These are phyloP conservation scores for Penicillium sp. DNA, from an alignment of 2,329 filamentous ascomycete genomes.

Conservation along the genomic window DNA sequence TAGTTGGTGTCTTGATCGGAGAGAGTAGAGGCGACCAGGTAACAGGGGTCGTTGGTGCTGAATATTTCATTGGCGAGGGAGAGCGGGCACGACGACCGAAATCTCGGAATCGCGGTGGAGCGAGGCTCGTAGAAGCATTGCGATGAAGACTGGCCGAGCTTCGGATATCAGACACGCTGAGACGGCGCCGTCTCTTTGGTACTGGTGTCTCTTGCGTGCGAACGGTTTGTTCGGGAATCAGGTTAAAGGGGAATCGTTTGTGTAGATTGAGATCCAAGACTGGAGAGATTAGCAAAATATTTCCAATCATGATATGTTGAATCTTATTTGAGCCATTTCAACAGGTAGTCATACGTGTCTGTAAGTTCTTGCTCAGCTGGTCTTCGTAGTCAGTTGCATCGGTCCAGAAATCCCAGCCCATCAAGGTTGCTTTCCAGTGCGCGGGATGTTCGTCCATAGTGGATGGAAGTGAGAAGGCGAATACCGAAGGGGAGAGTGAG, in stretches of 20 bases:
- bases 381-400: slow-evolving; percentile 18
- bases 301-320: too few species aligned
- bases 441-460: slow-evolving; percentile 17
- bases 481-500: not conserved
- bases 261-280: slow-evolving; percentile 18
- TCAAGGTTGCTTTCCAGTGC: slow-evolving; percentile 25
- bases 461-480: not conserved
- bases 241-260: slow-evolving; percentile 24
- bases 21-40: not conserved
- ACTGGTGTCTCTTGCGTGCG: not conserved
- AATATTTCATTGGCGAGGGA: slow-evolving; percentile 1
- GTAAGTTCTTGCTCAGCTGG: slow-evolving; percentile 7
- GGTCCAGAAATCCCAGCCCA: slow-evolving; percentile 28
- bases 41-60: not conserved
- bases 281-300: too few species aligned
- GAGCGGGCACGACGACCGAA: slow-evolving; percentile 5
- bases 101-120: slow-evolving; percentile 5
- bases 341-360: not conserved
- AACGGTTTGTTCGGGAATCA: slow-evolving; percentile 10
- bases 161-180: slow-evolving; percentile 8
- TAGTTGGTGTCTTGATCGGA: not conserved
- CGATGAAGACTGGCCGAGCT: slow-evolving; percentile 4
- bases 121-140: slow-evolving; percentile 1
- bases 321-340: too few species aligned
- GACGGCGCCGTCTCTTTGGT: slow-evolving; percentile 4